Percentiles rank a stretch among this genome's conserved stretches.
Conservation (phyloP, 257 asterid species). For the Euphrasia confusa region DNA sequence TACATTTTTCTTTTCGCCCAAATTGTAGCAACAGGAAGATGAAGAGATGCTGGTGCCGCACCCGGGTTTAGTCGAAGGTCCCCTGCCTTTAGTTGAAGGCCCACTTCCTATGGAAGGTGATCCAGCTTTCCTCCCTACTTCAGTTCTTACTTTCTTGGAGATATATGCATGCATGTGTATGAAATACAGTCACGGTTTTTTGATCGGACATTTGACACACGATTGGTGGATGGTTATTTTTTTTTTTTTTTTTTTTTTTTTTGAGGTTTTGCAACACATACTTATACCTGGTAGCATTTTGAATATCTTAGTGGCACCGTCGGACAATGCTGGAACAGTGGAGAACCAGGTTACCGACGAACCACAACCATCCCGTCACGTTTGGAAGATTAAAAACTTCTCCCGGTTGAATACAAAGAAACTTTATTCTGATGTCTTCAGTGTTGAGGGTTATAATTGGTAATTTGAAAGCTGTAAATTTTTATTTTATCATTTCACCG, state of each 20-base stretch:
- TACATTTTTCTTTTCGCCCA: slow-evolving; percentile 4
- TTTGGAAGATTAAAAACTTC: slow-evolving; percentile 76
- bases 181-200: slow-evolving; percentile 13
- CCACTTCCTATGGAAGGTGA: slow-evolving; percentile 93
- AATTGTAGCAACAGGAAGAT: slow-evolving; percentile 67
- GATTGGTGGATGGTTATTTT: slow-evolving; percentile 11
- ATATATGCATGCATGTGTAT: slow-evolving; percentile 15
- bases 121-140: slow-evolving; percentile 19
- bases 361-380: slow-evolving; percentile 64
- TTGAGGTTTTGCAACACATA: not conserved
- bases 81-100: slow-evolving; percentile 75
- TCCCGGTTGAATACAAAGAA: slow-evolving; percentile 61
- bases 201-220: slow-evolving; percentile 3
- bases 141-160: slow-evolving; percentile 1
- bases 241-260: not conserved
- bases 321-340: slow-evolving; percentile 54
- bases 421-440: slow-evolving; percentile 70
- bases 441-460: slow-evolving; percentile 89
- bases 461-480: slow-evolving; percentile 26
- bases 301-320: slow-evolving; percentile 37
- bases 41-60: slow-evolving; percentile 95
- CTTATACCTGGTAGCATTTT: slow-evolving; percentile 12
- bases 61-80: slow-evolving; percentile 73
- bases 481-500: slow-evolving; percentile 1
- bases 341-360: slow-evolving; percentile 85